A percentile compares a stretch with the other conserved stretches of the same genome.
These are phyloP conservation scores for Thinopyrum elongatum DNA, from an alignment of 176 grass and related monocot genomes.

Conservation along the genomic window DNA sequence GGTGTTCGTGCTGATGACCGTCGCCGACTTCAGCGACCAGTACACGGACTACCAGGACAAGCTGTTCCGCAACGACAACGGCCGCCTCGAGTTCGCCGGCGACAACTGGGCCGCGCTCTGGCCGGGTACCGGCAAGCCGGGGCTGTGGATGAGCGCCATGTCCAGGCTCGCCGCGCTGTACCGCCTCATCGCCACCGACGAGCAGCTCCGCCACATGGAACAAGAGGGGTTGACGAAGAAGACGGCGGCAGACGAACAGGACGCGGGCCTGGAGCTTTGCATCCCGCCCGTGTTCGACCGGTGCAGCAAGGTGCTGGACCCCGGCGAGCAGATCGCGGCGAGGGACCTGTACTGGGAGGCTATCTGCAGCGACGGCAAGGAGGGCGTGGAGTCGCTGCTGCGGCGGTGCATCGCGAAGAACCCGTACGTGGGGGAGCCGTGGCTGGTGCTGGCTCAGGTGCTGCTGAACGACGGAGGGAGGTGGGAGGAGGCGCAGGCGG, in stretches of 20 bases:
- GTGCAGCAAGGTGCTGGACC: constrained; percentile 58
- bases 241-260: background rate
- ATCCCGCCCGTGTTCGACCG: constrained; percentile 65
- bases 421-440: constrained; percentile 72
- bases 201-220: constrained; percentile 29
- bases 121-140: constrained; percentile 63
- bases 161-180: constrained; percentile 62
- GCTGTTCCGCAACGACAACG: constrained; percentile 58
- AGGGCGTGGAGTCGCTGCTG: constrained; percentile 41
- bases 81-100: constrained; percentile 51
- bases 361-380: background rate
- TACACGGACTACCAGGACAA: constrained; percentile 79
- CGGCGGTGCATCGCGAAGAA: constrained; percentile 49
- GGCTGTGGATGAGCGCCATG: constrained; percentile 67
- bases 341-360: constrained; percentile 85
- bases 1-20: constrained; percentile 67
- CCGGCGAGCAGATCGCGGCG: constrained; percentile 47
- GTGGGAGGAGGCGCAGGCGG: constrained; percentile 47
- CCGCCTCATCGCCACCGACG: constrained; percentile 48
- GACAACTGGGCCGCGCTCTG: constrained; percentile 62
- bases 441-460: constrained; percentile 61
- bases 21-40: constrained; percentile 88
- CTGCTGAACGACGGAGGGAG: constrained; percentile 37
- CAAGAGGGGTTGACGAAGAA: background rate
- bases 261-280: constrained; percentile 41